Base-by-base conservation (phyloP, 805 yeast genomes). In the Candida silvicultrix region DNA sequence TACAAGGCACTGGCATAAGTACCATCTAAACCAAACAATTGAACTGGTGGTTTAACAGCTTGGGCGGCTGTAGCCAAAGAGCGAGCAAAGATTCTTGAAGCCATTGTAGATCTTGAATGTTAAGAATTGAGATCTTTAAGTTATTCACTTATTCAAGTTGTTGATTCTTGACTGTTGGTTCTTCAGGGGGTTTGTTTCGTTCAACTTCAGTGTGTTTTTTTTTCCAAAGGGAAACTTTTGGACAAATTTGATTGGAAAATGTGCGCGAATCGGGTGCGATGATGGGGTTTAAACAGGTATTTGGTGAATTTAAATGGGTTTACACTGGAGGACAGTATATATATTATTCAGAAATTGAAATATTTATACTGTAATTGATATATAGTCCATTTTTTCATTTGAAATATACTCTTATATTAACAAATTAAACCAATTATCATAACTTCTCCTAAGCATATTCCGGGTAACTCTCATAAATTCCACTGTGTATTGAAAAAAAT, bases 1-100 rank as follows among this genome's bases (percentile, higher is more conserved):
- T 83, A 92, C 60, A 94, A 78, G 42, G 99, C 97, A 48, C 89
- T 78, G 58, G 98, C 99, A 70, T 92, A 92, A 54, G 98, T 89
- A 65, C 98, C 99, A 58, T 90, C 97, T 57, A 92, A 73, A 54
- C 98, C 98, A 63, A 79, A 92, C 66, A 92, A 78, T 78, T 89
- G 96, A 53, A 92, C 86, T 47, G 98, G 97, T 45, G 95, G 89
- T 69, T 81, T 83, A 62, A 78, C 78, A 48, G 77, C 49, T 62
- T 74, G 70, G 61, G 82, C 68, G 57, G 87, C 84, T 49, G 90
- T 70, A 62, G 95, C 92, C 74, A 85, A 67, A 47, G 83, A 71
- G 73, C 90, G 84, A 64, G 74, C 62, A 65, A 81, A 80, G 60
- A 75, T 73, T 73, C 84, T 84, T 58, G 83, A 73, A 61, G 80